Evolutionary conservation across 129 eudicot genomes (phyloP), one percentile per base, ranked within the genome.

Genomic region (Smallanthus sonchifolius): DNA sequence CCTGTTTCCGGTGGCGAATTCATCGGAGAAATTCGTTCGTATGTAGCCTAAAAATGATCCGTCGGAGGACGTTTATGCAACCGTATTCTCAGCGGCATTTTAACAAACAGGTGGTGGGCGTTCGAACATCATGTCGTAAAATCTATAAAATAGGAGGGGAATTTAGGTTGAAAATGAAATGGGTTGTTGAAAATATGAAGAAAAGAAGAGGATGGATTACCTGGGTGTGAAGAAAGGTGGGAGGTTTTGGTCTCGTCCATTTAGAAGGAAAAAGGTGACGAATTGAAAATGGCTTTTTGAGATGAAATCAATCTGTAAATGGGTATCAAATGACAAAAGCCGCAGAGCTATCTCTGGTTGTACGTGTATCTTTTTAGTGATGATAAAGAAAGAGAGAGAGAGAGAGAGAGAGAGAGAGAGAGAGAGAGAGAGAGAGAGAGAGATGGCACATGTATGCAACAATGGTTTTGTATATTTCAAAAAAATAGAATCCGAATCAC

Each of bases 401-500:
- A 69, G 75, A 75, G 77, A 72, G 60, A 70, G 79, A 69, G 75
- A 75, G 75, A 75, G n/a, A n/a, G 9, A 82, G 51, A 37, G 75
- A 14, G 47, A 69, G 79, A 73, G 70, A 73, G 28, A 65, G 70
- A 85, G 57, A 76, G 73, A 79, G 77, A 72, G 60, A 70, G 79
- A 69, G 75, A 75, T 75, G 72, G 83, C 92, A 87, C 86, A 87
- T 84, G 92, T 70, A 76, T 32, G 74, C 88, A 81, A 87, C 92
- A 80, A 79, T 65, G 74, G 72, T 37, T 42, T 72, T 72, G 59
- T 63, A 39, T 75, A 75, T 80, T 52, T 61, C 74, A 64, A 24
- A 28, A 55, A 77, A 40, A 45, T 36, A 67, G 68, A 70, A 83
- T 82, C 80, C 13, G 77, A 78, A 85, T 79, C 82, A 57, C 43